Evolutionary conservation across 345 rosid genomes (phyloP).

Genomic region (Salix exigua): DNA sequence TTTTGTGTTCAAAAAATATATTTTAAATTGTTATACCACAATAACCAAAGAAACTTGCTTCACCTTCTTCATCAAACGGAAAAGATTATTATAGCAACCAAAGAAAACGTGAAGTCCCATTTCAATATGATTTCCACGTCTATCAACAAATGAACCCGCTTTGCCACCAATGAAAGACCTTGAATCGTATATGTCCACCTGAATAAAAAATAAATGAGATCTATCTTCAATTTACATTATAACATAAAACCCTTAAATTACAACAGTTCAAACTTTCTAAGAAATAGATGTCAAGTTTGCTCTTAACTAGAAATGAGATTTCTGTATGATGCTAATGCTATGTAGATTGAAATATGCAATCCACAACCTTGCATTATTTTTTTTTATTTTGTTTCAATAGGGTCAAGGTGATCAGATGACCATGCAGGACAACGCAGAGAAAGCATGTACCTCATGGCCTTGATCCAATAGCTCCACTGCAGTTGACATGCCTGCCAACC

Average conservation of each 20-base stretch:
- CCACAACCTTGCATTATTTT: not conserved
- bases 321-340: not conserved
- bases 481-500: constrained; percentile 99
- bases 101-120: constrained; percentile 99
- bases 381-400: not conserved
- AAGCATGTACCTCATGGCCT: constrained; percentile 79
- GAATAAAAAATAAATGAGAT: constrained; percentile 16
- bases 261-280: not conserved
- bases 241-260: not conserved
- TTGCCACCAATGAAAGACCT: constrained; percentile 94
- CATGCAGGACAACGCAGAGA: not conserved
- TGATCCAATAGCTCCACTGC: constrained; percentile 96
- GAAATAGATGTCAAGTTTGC: not conserved
- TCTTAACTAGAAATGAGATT: not conserved
- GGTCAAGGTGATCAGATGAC: not conserved
- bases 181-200: constrained; percentile 96
- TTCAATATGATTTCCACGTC: constrained; percentile 85
- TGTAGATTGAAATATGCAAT: not conserved
- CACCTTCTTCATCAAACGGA: constrained; percentile 96
- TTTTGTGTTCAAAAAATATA: not conserved
- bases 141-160: constrained; percentile 97
- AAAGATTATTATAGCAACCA: constrained; percentile 96
- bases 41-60: constrained; percentile 11
- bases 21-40: not conserved
- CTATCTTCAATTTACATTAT: not conserved